Percentiles rank a stretch among this genome's conserved stretches.
Conservation (phyloP, 2,329 filamentous ascomycete species). For the Thielaviopsis cerberus region DNA sequence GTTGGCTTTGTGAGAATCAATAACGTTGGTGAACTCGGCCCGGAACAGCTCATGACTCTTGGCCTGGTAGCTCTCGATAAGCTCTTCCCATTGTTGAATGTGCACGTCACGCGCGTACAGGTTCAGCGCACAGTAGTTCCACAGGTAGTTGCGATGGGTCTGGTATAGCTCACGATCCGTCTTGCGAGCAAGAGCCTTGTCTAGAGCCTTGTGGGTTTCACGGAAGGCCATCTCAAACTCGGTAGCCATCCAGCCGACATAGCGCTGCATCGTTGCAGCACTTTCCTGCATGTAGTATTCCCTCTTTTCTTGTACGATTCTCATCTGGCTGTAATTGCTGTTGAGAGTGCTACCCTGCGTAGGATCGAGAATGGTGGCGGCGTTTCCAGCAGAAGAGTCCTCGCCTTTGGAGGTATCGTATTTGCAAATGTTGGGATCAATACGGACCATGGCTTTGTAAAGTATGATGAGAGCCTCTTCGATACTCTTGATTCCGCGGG, state of each 20-base stretch:
- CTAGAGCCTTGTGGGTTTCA: conserved; percentile 47
- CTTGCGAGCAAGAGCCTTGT: conserved; percentile 42
- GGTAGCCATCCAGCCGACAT: conserved; percentile 64
- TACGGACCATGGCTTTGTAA: conserved; percentile 84
- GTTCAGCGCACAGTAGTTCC: conserved; percentile 75
- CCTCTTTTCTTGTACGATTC: conserved; percentile 84
- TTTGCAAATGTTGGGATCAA: conserved; percentile 59
- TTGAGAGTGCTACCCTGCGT: conserved; percentile 36
- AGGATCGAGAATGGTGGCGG: conserved; percentile 12
- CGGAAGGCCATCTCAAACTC: conserved; percentile 62
- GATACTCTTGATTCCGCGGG: conserved; percentile 54
- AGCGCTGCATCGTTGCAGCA: conserved; percentile 53
- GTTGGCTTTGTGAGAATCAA: conserved; percentile 61
- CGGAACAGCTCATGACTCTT: conserved; percentile 62
- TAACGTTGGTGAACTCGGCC: conserved; percentile 61
- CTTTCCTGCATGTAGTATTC: conserved; percentile 70
- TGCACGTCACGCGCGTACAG: conserved; percentile 80
- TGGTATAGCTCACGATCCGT: conserved; percentile 59
- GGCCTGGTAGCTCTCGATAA: conserved; percentile 65
- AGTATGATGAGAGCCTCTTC: conserved; percentile 61
- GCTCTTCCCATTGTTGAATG: conserved; percentile 57
- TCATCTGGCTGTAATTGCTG: conserved; percentile 72
- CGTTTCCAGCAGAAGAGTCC: conserved; percentile 17
- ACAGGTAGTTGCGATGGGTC: conserved; percentile 52
- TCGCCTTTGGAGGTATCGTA: conserved; percentile 29